Percentiles rank a stretch among this genome's conserved stretches.
These are phyloP conservation scores for Populus deltoides DNA, from an alignment of 345 rosid species.

Conservation along the genomic window DNA sequence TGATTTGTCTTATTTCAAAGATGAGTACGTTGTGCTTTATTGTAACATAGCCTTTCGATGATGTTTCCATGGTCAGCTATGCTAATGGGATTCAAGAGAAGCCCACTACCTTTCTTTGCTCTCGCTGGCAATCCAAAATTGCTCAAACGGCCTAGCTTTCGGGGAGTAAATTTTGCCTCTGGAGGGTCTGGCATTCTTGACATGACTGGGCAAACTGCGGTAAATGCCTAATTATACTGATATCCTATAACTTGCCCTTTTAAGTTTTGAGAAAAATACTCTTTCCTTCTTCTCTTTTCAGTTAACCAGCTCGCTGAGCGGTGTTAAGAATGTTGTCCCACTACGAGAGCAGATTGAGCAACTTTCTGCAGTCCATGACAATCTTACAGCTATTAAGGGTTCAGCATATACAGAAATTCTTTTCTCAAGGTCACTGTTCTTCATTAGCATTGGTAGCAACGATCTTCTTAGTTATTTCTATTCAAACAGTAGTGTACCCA, in stretches of 20 bases:
- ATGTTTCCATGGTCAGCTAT: constrained; percentile 31
- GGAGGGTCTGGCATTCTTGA: constrained; percentile 52
- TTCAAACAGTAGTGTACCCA: constrained; percentile 21
- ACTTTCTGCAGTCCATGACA: constrained; percentile 16
- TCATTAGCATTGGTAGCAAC: constrained; percentile 56
- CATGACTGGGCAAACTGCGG: constrained; percentile 27
- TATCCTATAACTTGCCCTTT: neutral
- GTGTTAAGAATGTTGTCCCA: constrained; percentile 28
- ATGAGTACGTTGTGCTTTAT: neutral
- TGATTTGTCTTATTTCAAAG: neutral
- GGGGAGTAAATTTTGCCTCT: constrained; percentile 52
- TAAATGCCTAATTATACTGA: neutral
- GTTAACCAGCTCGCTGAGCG: neutral
- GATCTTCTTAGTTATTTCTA: constrained; percentile 37
- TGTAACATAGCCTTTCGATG: neutral
- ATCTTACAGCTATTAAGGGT: constrained; percentile 26
- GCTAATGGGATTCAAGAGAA: constrained; percentile 40
- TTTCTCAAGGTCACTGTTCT: constrained; percentile 39
- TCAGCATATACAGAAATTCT: constrained; percentile 17
- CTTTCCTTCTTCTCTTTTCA: neutral
- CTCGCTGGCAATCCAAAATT: constrained; percentile 21
- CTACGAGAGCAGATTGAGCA: constrained; percentile 41
- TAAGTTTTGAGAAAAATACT: neutral
- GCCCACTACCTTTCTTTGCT: constrained; percentile 45
- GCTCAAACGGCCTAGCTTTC: constrained; percentile 26